phyloP scores from a whole-genome alignment of 768 basidiomycete genomes.

The Amanita jacksonii region DNA sequence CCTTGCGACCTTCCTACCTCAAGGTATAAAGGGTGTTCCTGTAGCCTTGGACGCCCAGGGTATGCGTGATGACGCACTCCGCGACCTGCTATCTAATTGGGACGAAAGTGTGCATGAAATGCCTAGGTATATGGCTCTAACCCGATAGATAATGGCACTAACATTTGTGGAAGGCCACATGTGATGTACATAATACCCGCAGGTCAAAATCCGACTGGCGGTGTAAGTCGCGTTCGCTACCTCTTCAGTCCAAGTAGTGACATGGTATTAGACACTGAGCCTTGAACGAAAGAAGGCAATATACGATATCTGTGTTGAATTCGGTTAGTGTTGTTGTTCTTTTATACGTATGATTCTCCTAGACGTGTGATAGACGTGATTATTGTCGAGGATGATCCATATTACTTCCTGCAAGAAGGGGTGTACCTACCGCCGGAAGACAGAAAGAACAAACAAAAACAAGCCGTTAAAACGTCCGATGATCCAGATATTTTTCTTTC shows the following conservation, averaged over 20 bases:
- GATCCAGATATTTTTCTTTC: slow-evolving; percentile 38
- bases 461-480: slow-evolving; percentile 12
- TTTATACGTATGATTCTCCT: neutral
- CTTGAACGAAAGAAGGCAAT: slow-evolving; percentile 62
- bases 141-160: neutral
- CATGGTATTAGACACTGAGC: slow-evolving; percentile 42
- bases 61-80: slow-evolving; percentile 53
- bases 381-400: slow-evolving; percentile 81
- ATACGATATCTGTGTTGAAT: slow-evolving; percentile 77
- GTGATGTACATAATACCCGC: slow-evolving; percentile 70
- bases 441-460: slow-evolving; percentile 15
- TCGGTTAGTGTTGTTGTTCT: slow-evolving; percentile 31
- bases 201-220: slow-evolving; percentile 81
- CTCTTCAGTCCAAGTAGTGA: neutral
- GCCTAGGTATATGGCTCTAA: slow-evolving; percentile 32
- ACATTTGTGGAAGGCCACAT: slow-evolving; percentile 40
- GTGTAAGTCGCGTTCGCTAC: slow-evolving; percentile 31
- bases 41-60: slow-evolving; percentile 65
- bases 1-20: slow-evolving; percentile 26
- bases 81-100: slow-evolving; percentile 56
- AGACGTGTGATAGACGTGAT: slow-evolving; percentile 41
- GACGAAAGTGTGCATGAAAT: slow-evolving; percentile 46
- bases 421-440: slow-evolving; percentile 36
- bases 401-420: slow-evolving; percentile 62
- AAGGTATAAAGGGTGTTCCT: slow-evolving; percentile 36